Evolutionary conservation across 1,284 basidiomycete genomes (phyloP), one percentile per base, ranked within the genome.

Genomic region (Marasmius fiardii): DNA sequence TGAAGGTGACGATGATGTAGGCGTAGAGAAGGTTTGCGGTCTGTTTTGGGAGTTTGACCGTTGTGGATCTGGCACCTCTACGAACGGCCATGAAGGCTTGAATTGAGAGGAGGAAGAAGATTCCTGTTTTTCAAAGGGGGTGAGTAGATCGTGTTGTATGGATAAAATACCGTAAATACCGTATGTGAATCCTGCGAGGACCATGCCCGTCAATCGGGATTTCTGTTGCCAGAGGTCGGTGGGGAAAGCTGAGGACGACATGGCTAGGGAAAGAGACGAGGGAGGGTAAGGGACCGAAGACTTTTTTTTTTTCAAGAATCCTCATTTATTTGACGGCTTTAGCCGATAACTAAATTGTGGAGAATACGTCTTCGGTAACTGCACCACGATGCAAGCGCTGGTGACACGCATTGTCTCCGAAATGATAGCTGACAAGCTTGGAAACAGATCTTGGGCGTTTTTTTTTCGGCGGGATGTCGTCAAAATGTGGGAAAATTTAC

Each of bases 1-100:
- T 11, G 43, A 71, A 72, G 0, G 69, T 70, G 43, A 63, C 54
- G 28, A 52, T 51, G 26, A 71, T 53, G 43, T 62, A 62, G n/a
- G 24, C 28, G 14, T 55, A 51, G 8, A 61, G 33, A n/a, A 58
- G 28, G 16, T 31, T 12, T 11, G 18, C 28, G 8, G 24, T 23
- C 47, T 26, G 33, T 49, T 31, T 49, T 31, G 26, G 14, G 24
- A 49, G 47, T 33, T 49, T 10, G 43, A 24, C 20, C 11, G 7
- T 64, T 71, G 74, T 53, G 66, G 65, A 16, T 66, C 55, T 20
- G 62, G 52, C 12, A 62, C 43, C 55, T 10, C 51, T 14, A 23
- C 31, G 31, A 2, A 43, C 24, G 16, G 51, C 51, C 16, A 23
- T 31, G 7, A 28, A 43, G 24, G 51, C 51, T 43, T 52, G 51